Evolutionary conservation across 768 basidiomycete species (phyloP).

Genomic region (Agrocybe chaxingu): DNA sequence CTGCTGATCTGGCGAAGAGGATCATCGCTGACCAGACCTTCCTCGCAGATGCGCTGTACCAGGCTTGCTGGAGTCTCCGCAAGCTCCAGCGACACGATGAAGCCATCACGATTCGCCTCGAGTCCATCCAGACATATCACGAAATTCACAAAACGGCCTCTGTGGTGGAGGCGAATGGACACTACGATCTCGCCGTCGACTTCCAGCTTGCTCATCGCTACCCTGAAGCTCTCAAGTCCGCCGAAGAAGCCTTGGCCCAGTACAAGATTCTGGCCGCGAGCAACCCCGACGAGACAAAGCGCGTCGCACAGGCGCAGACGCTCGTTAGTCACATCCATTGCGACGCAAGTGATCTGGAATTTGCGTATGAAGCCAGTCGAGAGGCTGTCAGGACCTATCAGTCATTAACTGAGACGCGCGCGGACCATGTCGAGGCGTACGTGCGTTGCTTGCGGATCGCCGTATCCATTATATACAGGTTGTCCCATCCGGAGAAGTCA

Average conservation of each 20-base stretch:
- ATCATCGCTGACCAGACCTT: conserved; percentile 9
- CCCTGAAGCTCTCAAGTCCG: conserved; percentile 7
- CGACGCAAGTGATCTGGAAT: conserved; percentile 2
- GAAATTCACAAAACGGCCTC: conserved; percentile 3
- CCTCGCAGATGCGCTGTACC: conserved; percentile 10
- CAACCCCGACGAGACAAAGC: conserved; percentile 7
- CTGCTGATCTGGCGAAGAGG: conserved; percentile 4
- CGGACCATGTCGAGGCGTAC: no score
- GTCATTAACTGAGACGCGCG: no score
- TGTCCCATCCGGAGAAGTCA: no score
- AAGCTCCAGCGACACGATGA: conserved; percentile 11
- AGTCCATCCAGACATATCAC: conserved; percentile 10
- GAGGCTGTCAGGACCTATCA: no score
- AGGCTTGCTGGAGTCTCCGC: conserved; percentile 9
- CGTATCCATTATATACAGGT: no score
- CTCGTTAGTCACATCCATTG: conserved; percentile 3
- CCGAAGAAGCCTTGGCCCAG: conserved; percentile 7
- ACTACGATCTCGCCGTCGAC: conserved; percentile 11
- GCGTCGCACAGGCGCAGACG: conserved; percentile 8
- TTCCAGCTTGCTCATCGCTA: conserved; percentile 4
- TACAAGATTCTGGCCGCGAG: conserved; percentile 8
- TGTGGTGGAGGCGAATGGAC: conserved; percentile 6
- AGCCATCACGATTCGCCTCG: conserved; percentile 6
- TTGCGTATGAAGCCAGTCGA: neutral
- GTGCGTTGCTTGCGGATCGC: no score